Conservation (phyloP, 208 protist species). For the Wallacemonas sp. region DNA sequence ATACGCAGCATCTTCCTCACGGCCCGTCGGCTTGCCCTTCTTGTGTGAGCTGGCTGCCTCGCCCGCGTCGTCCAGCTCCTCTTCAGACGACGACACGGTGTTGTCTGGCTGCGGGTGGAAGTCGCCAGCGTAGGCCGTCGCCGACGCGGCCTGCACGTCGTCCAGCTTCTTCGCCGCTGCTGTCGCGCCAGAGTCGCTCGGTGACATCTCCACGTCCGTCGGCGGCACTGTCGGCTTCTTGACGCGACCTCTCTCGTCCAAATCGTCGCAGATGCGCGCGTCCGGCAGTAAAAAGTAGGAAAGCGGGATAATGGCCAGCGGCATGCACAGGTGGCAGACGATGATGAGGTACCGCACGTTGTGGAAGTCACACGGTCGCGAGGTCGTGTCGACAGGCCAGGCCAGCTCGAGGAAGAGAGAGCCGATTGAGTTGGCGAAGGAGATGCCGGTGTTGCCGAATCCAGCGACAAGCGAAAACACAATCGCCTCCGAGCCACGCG, state of each 20-base stretch:
- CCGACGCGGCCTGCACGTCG: background rate
- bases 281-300: slow-evolving; percentile 41
- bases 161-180: slow-evolving; percentile 2
- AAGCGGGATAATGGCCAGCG: slow-evolving; percentile 37
- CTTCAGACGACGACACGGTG: background rate
- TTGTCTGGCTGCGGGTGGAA: background rate
- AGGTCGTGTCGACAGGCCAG: slow-evolving; percentile 27
- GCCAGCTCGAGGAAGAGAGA: slow-evolving; percentile 30
- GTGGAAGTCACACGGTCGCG: slow-evolving; percentile 43
- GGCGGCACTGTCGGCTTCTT: background rate
- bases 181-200: background rate
- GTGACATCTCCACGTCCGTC: background rate
- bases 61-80: background rate
- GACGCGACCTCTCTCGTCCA: slow-evolving; percentile 24
- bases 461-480: slow-evolving; percentile 61
- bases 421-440: slow-evolving; percentile 25
- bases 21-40: background rate
- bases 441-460: slow-evolving; percentile 48
- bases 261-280: slow-evolving; percentile 30
- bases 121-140: slow-evolving; percentile 1
- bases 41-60: background rate
- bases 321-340: slow-evolving; percentile 34
- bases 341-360: slow-evolving; percentile 41
- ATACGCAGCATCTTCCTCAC: slow-evolving; percentile 5
- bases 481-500: slow-evolving; percentile 53